A percentile compares a stretch with the other conserved stretches of the same genome.
Evolutionary conservation across 768 basidiomycete genomes (phyloP).

Genomic region (Daedaleopsis sinensis): DNA sequence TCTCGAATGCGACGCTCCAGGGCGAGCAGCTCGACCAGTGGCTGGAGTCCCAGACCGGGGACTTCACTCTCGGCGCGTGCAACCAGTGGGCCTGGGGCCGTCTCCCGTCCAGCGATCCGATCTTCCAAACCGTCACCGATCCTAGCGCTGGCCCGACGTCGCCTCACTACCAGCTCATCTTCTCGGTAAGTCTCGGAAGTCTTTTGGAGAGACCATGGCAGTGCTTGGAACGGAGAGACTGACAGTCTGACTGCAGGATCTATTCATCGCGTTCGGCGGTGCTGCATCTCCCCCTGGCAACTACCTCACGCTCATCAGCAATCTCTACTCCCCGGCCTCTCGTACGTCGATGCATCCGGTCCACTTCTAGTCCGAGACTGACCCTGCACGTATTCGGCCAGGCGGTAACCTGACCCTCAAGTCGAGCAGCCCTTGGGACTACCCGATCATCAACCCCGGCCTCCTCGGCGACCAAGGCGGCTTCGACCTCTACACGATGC

Average conservation of each 20-base stretch:
- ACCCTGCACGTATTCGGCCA: background rate
- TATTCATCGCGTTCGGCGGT: background rate
- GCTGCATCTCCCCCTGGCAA: background rate
- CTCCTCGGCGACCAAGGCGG: slow-evolving; percentile 22
- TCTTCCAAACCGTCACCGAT: background rate
- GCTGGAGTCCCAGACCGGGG: background rate
- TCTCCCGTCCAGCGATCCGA: background rate
- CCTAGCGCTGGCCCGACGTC: slow-evolving; percentile 1
- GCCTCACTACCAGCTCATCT: slow-evolving; percentile 2
- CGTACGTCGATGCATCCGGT: background rate
- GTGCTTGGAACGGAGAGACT: too few relatives aligned
- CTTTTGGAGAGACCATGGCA: too few relatives aligned
- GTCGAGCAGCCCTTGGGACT: slow-evolving; percentile 42
- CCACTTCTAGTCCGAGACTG: background rate
- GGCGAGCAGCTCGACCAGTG: background rate
- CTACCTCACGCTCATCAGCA: slow-evolving; percentile 5
- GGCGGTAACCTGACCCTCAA: slow-evolving; percentile 30
- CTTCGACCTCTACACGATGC: slow-evolving; percentile 27
- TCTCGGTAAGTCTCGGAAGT: too few relatives aligned
- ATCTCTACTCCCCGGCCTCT: background rate
- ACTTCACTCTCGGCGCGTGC: background rate
- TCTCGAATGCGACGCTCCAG: background rate
- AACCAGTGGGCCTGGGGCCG: slow-evolving; percentile 1
- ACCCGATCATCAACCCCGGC: slow-evolving; percentile 29
- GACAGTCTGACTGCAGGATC: background rate